These are phyloP conservation scores for Lasiosphaeris hirsuta DNA, from an alignment of 495 filamentous ascomycete species.

Conservation along the genomic window DNA sequence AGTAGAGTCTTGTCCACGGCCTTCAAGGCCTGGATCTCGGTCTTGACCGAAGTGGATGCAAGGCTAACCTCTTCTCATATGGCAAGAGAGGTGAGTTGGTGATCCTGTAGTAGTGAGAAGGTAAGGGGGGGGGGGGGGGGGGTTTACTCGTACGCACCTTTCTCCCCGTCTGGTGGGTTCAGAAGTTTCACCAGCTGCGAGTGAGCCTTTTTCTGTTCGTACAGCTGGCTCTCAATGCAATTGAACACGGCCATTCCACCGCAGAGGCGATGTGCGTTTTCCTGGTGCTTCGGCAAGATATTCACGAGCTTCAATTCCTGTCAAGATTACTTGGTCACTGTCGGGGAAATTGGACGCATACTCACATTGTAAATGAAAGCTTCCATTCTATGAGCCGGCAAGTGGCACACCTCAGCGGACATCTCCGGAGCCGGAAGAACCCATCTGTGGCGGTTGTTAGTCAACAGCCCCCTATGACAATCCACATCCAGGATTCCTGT, in stretches of 20 bases:
- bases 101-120: too few relatives aligned
- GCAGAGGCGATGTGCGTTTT: conserved; percentile 6
- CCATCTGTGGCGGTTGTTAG: background rate
- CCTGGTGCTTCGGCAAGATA: background rate
- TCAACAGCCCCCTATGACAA: background rate
- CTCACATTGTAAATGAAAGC: conserved; percentile 12
- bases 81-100: too few relatives aligned
- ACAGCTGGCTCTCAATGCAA: conserved; percentile 16
- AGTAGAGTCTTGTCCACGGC: conserved; percentile 2
- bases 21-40: conserved; percentile 1
- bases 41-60: background rate
- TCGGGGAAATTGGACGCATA: background rate
- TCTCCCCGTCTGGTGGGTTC: background rate
- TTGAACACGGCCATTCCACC: conserved; percentile 4
- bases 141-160: background rate
- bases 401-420: background rate
- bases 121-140: too few relatives aligned
- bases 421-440: conserved; percentile 1
- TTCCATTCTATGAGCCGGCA: conserved; percentile 12
- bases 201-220: conserved; percentile 10
- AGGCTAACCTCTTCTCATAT: background rate
- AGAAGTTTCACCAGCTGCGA: background rate
- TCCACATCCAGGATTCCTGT: background rate
- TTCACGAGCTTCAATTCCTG: background rate
- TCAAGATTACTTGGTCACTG: background rate